Base-by-base conservation (phyloP, 1,284 basidiomycete species). In the Irpex rosettiformis region DNA sequence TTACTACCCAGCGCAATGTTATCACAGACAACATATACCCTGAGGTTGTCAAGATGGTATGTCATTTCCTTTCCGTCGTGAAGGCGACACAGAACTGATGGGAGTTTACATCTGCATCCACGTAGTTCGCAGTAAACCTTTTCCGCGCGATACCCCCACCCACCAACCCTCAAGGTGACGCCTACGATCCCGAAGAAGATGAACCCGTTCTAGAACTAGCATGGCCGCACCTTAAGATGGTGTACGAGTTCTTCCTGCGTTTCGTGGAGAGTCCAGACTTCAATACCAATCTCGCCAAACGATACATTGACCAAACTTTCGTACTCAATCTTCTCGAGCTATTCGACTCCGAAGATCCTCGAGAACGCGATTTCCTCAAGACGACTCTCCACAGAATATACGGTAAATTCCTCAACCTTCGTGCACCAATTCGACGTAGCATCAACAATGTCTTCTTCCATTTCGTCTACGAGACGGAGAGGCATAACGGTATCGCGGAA, bases 391-490 rank as follows among this genome's bases (percentile, higher is more conserved):
- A 99, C 73, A 89, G 97, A 64, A 99, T 99, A 75, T 99, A 99
- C 71, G 97, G 97, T 72, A 99, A 99, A 81, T 99, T 99, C 81
- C 86, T 99, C 68, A 98, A 97, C 73, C 84, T 99, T 52, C 94
- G 97, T 60, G 96, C 97, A 42, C 99, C 98, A 76, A 99, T 99
- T 70, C 91, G 97, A 60, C 88, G 97, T 58, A 98, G 96, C 59
- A 98, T 99, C 86, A 98, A 98, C 83, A 97, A 99, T 68, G 96
- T 99, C 70, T 99, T 99, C 75, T 99, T 97, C 84, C 90, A 96
- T 72, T 99, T 99, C 78, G 85, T 99, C 66, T 99, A 99, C 76
- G 96, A 99, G 74, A 96, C 96, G 0, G 97, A 99, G 73, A 86
- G 97, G 52, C 96, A 99, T 80, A 99, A 99, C 72, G 97, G 97